Evolutionary conservation across 2,329 filamentous ascomycete species (phyloP).

Genomic region (Cladosporium colombiae): DNA sequence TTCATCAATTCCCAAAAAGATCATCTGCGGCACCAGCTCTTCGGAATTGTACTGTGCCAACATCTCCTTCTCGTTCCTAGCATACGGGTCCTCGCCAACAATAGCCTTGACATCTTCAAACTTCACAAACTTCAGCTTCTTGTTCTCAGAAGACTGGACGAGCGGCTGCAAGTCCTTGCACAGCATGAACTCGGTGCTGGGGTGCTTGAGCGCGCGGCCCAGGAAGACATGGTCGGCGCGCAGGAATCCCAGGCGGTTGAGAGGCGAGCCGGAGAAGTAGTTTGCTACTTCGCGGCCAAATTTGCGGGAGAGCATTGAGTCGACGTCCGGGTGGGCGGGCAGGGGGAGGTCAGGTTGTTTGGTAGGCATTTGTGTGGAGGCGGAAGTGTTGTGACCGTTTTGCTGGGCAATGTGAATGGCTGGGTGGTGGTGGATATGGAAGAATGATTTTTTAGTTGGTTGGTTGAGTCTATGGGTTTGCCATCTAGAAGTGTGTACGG

Average conservation of each 20-base stretch:
- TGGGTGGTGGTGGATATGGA: not conserved
- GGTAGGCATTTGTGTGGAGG: constrained; percentile 9
- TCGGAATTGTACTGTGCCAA: constrained; percentile 74
- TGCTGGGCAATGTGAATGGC: not conserved
- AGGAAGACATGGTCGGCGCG: constrained; percentile 72
- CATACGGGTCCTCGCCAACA: constrained; percentile 71
- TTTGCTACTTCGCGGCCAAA: constrained; percentile 80
- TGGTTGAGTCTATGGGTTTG: not conserved
- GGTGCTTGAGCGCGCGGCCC: constrained; percentile 64
- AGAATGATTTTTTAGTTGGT: not conserved
- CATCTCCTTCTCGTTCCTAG: constrained; percentile 68
- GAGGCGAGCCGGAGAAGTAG: constrained; percentile 75
- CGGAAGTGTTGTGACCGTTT: not conserved
- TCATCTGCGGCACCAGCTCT: constrained; percentile 65
- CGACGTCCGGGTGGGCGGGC: constrained; percentile 59
- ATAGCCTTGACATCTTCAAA: constrained; percentile 70
- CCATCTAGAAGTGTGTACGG: not conserved
- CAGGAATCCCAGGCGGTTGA: constrained; percentile 80
- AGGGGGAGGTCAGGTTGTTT: constrained; percentile 53
- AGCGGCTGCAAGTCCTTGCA: constrained; percentile 79
- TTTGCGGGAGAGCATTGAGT: constrained; percentile 72
- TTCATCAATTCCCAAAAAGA: constrained; percentile 86
- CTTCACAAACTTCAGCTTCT: constrained; percentile 66
- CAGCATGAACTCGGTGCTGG: constrained; percentile 70
- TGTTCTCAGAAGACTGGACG: constrained; percentile 33